These are phyloP conservation scores for Albizia julibrissin DNA, from an alignment of 306 rosid species.

Conservation along the genomic window DNA sequence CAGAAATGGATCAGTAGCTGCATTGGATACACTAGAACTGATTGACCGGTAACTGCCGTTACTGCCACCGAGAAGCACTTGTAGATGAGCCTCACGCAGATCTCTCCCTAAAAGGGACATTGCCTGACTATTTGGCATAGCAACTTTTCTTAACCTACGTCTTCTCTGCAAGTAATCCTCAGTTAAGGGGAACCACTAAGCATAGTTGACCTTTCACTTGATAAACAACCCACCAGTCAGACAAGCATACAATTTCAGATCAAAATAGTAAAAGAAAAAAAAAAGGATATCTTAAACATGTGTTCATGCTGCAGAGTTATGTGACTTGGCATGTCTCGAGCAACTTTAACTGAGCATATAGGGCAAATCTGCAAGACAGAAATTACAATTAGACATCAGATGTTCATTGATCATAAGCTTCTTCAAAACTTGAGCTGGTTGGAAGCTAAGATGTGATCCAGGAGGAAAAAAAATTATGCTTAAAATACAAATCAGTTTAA, in stretches of 20 bases:
- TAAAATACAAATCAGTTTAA: neutral
- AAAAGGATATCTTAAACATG: constrained; percentile 94
- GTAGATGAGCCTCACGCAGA: constrained; percentile 97
- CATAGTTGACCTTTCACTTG: neutral
- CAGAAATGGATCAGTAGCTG: constrained; percentile 78
- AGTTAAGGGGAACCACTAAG: constrained; percentile 57
- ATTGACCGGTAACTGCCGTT: constrained; percentile 59
- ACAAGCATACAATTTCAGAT: constrained; percentile 3
- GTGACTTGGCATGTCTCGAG: constrained; percentile 86
- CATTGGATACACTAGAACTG: constrained; percentile 60
- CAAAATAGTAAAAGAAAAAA: neutral
- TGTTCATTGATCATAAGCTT: neutral
- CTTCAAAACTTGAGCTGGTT: neutral
- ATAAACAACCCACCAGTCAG: constrained; percentile 16
- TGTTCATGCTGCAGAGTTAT: constrained; percentile 92
- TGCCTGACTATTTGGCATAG: constrained; percentile 74
- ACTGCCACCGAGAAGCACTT: constrained; percentile 70
- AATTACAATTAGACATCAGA: constrained; percentile 7
- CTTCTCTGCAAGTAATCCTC: constrained; percentile 81
- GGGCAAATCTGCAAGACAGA: constrained; percentile 79
- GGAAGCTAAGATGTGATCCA: neutral
- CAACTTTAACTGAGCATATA: constrained; percentile 85
- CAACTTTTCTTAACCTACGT: constrained; percentile 83
- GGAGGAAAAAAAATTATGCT: neutral
- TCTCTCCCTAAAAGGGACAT: constrained; percentile 74